Conservation (phyloP, 2,329 filamentous ascomycete species). For the Ceratocystis huliohia region DNA sequence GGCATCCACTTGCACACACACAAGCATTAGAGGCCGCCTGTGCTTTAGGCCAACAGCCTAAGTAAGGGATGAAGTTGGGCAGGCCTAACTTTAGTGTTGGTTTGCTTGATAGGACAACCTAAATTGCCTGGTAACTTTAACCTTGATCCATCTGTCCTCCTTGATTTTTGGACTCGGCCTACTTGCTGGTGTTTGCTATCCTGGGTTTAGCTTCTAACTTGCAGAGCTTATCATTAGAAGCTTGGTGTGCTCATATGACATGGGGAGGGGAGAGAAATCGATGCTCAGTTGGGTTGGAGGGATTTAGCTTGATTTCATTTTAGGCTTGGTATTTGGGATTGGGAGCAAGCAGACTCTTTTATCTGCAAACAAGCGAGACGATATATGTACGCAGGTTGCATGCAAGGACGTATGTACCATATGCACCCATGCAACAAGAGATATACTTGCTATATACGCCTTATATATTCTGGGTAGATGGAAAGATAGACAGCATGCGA, state of each 20-base stretch:
- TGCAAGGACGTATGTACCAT: not conserved
- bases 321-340: not conserved
- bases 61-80: not conserved
- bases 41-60: not conserved
- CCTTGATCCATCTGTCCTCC: not conserved
- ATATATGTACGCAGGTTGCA: not conserved
- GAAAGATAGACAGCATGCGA: not conserved
- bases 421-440: not conserved
- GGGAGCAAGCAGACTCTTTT: not conserved
- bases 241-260: not conserved
- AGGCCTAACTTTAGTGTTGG: not conserved
- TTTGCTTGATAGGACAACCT: not conserved
- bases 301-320: not conserved
- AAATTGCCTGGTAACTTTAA: not conserved
- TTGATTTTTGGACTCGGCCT: not conserved
- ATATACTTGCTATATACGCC: not conserved
- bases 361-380: not conserved
- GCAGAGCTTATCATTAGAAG: not conserved
- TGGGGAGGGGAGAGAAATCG: not conserved
- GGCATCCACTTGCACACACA: not conserved
- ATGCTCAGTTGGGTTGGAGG: not conserved
- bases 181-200: not conserved
- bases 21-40: not conserved
- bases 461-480: not conserved
- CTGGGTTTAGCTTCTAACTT: not conserved